phyloP scores from a whole-genome alignment of 345 rosid genomes.

The Pistacia vera region DNA sequence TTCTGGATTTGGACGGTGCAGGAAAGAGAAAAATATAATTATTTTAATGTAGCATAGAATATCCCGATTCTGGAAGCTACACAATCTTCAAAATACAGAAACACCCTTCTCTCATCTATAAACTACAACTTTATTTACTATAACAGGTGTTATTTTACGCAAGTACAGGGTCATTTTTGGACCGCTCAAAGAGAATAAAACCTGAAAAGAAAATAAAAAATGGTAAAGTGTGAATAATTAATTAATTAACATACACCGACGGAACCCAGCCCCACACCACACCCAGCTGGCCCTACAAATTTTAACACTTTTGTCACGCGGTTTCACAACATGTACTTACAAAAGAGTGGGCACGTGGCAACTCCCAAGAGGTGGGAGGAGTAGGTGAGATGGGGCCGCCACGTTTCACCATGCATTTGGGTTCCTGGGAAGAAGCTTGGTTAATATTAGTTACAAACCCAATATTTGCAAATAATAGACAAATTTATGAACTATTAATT shows the following conservation, averaged over 20 bases:
- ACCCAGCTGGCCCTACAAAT: neutral
- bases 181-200: neutral
- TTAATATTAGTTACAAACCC: too few relatives aligned
- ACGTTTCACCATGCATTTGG: too few relatives aligned
- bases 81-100: neutral
- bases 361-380: neutral
- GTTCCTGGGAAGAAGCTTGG: too few relatives aligned
- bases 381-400: too few relatives aligned
- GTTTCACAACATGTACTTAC: too few relatives aligned
- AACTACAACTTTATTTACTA: too few relatives aligned
- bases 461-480: too few relatives aligned
- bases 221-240: too few relatives aligned
- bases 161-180: neutral
- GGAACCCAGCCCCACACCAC: too few relatives aligned
- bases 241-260: too few relatives aligned
- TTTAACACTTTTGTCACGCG: neutral
- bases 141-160: neutral
- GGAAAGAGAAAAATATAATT: neutral
- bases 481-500: too few relatives aligned
- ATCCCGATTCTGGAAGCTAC: conserved; percentile 7
- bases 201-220: too few relatives aligned
- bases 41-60: neutral
- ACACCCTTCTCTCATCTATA: neutral
- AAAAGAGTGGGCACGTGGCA: neutral
- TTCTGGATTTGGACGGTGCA: conserved; percentile 24